phyloP scores from a whole-genome alignment of 2,329 filamentous ascomycete species.

The Alternaria infectoria region DNA sequence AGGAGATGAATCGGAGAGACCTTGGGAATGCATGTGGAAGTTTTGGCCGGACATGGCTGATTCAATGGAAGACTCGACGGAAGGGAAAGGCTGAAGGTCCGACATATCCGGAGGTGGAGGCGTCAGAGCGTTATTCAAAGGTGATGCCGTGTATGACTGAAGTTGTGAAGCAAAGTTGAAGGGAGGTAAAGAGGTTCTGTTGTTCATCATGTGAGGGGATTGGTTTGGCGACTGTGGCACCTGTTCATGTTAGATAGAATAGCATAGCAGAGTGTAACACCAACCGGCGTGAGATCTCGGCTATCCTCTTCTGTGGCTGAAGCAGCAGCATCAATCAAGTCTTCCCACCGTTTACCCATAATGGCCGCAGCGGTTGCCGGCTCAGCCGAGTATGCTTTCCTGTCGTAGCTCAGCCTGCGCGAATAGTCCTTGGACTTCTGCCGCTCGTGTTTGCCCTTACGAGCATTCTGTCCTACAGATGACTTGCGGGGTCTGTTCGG shows the following conservation, averaged over 20 bases:
- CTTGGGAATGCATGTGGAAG: constrained; percentile 63
- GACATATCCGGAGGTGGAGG: constrained; percentile 66
- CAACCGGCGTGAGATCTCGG: constrained; percentile 82
- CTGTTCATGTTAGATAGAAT: constrained; percentile 39
- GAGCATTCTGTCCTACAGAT: constrained; percentile 80
- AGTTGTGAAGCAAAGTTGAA: constrained; percentile 56
- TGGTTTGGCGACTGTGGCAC: constrained; percentile 58
- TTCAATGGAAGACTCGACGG: constrained; percentile 80
- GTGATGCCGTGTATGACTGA: constrained; percentile 82
- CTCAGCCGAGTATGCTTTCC: constrained; percentile 87
- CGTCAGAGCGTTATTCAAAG: constrained; percentile 87
- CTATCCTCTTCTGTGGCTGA: constrained; percentile 93
- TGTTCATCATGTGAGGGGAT: constrained; percentile 58
- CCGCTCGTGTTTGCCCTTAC: constrained; percentile 79
- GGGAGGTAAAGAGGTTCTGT: constrained; percentile 67
- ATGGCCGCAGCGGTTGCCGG: constrained; percentile 73
- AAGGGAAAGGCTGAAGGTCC: constrained; percentile 77
- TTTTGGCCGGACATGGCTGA: constrained; percentile 73
- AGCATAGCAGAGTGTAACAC: constrained; percentile 42
- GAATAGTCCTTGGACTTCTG: constrained; percentile 77
- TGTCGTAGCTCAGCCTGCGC: constrained; percentile 73
- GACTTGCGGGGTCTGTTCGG: constrained; percentile 79
- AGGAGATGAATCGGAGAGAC: constrained; percentile 67
- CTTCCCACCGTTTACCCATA: constrained; percentile 91
- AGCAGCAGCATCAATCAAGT: constrained; percentile 91